Evolutionary conservation across 345 rosid genomes (phyloP), one percentile per base, ranked within the genome.

Genomic region (Lepidium aucheri): DNA sequence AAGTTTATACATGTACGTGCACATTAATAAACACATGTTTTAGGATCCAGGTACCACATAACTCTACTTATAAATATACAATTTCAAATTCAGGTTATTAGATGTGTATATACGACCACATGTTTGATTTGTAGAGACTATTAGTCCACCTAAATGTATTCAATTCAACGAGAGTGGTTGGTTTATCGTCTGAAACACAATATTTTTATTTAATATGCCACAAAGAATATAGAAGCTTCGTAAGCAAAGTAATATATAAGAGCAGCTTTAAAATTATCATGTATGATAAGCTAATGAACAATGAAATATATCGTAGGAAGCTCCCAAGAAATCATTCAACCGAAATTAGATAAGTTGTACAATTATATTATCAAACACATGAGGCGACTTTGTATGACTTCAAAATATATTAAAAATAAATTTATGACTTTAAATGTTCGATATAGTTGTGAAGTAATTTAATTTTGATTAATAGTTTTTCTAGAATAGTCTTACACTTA

Each of bases 241-340:
- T 50, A 50, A 39, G 41, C 12, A 39, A 52, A 38, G 69, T 52
- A 51, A 65, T 24, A 52, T 18, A 7, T 45, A 9, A 30, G 12
- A 51, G 12, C 9, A 30, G 39, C 15, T 52, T 50, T 9, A 4
- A 30, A 24, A 14, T 5, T 52, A 17, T 11, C 60, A 33, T 40
- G 18, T 18, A 53, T 49, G 47, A 49, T 65, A 65, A 53, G 60
- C 52, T 41, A 65, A 41, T 32, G 42, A 41, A 64, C 41, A 33
- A 52, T 53, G 59, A 39, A 64, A 63, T 9, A 36, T 24, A 50
- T 51, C 68, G 16, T 12, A 38, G 54, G 33, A 22, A 49, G 16
- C 3, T 10, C 7, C 35, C 54, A 14, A 51, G 39, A 63, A 9
- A 7, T 1, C 46, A 11, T 15, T 42, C 50, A 41, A 6, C 15